Evolutionary conservation across 1,139 yeast genomes (phyloP), one percentile per base, ranked within the genome.

Genomic region (Taiozyma onychis): DNA sequence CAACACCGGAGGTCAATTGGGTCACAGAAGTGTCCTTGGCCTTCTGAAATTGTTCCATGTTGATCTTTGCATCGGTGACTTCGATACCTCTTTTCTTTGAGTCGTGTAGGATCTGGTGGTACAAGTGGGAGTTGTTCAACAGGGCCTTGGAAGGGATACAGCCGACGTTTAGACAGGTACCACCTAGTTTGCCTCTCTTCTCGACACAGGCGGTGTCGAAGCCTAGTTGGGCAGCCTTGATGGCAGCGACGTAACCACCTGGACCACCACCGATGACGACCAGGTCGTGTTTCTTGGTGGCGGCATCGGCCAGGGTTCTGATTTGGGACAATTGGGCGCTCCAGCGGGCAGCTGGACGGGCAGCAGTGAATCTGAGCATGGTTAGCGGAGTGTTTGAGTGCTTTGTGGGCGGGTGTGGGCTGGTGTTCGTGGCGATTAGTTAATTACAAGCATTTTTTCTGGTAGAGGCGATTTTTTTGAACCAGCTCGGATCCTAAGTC

Each of bases 181-280:
- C 99, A 57, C 99, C 99, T 59, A 95, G 81, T 39, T 84, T 72
- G 44, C 99, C 99, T 72, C 99, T 85, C 76, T 89, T 90, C 72
- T 95, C 99, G 59, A 95, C 77, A 80, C 99, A 93, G 43, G 97
- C 99, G 51, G 97, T 89, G 71, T 90, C 85, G 62, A 79, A 78
- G 41, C 98, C 98, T 55, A 90, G 78, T 75, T 95, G 99, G 48
- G 99, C 99, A 52, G 97, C 97, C 73, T 89, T 91, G 70, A 95
- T 95, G 66, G 99, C 99, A 52, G 98, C 98, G 60, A 95, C 95
- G 67, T 88, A 88, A 57, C 99, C 99, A 71, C 98, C 99, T 59
- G 99, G 99, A 53, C 99, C 99, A 64, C 97, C 99, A 61, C 99
- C 99, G 66, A 95, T 87, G 61, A 95, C 89, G 51, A 91, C 95